A percentile compares a stretch with the other conserved stretches of the same genome.
phyloP scores from a whole-genome alignment of 2,329 filamentous ascomycete genomes.

The Diaporthe caulivora region DNA sequence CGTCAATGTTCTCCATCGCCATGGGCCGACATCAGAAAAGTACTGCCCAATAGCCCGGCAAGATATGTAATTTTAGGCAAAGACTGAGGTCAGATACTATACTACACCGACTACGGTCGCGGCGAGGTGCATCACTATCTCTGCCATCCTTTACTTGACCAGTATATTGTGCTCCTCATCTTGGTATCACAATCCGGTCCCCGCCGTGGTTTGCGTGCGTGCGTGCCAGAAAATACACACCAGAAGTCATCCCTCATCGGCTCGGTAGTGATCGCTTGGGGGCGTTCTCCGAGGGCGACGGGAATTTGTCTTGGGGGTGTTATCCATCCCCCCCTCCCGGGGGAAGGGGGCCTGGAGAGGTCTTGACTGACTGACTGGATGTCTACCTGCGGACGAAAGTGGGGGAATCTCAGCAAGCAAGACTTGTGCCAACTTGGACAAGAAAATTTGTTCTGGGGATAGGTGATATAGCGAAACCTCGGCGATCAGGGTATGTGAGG shows the following conservation, averaged over 20 bases:
- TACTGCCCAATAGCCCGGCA: background rate
- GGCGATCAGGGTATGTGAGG: too few relatives aligned
- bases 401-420: background rate
- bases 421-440: background rate
- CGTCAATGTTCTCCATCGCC: too few relatives aligned
- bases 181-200: background rate
- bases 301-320: background rate
- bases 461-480: background rate
- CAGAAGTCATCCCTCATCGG: too few relatives aligned
- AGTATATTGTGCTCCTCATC: background rate
- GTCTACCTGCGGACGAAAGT: too few relatives aligned
- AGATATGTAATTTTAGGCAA: background rate
- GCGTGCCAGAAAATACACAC: too few relatives aligned
- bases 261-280: too few relatives aligned
- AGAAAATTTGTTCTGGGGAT: background rate
- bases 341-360: background rate
- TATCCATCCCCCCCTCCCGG: background rate
- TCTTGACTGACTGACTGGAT: background rate
- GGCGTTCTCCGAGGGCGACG: background rate
- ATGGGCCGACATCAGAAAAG: background rate
- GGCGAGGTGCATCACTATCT: background rate
- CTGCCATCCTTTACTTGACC: background rate
- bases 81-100: background rate
- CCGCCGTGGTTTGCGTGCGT: too few relatives aligned
- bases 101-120: background rate